phyloP scores from a whole-genome alignment of 345 rosid species.

The Eucalyptus guilfoylei region DNA sequence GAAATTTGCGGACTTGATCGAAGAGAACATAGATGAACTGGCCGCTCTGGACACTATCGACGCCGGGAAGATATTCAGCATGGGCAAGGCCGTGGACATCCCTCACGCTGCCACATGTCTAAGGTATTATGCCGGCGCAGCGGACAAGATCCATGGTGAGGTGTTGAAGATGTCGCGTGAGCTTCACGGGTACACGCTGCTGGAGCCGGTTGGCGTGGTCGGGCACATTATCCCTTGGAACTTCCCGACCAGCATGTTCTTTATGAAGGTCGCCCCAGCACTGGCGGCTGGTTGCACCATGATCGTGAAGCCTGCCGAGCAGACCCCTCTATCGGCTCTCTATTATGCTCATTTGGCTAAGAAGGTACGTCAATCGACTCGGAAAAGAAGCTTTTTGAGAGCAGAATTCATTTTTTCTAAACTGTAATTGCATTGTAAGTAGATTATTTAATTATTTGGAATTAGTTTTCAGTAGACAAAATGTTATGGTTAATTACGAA shows the following conservation, averaged over 20 bases:
- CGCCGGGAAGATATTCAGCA: conserved; percentile 47
- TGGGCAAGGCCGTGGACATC: conserved; percentile 36
- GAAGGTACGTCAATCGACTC: conserved; percentile 3
- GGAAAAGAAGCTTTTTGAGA: neutral
- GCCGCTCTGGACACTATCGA: conserved; percentile 62
- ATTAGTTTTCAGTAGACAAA: neutral
- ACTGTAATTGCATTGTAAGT: neutral
- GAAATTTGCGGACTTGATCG: conserved; percentile 57
- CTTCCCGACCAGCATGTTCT: conserved; percentile 55
- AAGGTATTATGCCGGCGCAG: conserved; percentile 81
- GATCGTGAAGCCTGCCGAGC: conserved; percentile 87
- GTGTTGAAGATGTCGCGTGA: conserved; percentile 45
- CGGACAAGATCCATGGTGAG: conserved; percentile 84
- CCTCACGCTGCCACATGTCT: conserved; percentile 20
- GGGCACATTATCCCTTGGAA: conserved; percentile 90
- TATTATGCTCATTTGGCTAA: conserved; percentile 56
- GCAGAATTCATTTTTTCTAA: neutral
- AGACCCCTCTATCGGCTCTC: conserved; percentile 81
- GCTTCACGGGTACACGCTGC: conserved; percentile 61
- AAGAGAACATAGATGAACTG: conserved; percentile 46
- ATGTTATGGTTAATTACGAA: neutral
- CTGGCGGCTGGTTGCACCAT: conserved; percentile 89
- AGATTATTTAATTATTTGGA: neutral
- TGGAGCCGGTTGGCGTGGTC: conserved; percentile 75
- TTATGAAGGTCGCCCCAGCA: conserved; percentile 55